Percentiles rank a stretch among this genome's conserved stretches.
Conservation (phyloP, 768 basidiomycete genomes). For the Suillus brevipes region DNA sequence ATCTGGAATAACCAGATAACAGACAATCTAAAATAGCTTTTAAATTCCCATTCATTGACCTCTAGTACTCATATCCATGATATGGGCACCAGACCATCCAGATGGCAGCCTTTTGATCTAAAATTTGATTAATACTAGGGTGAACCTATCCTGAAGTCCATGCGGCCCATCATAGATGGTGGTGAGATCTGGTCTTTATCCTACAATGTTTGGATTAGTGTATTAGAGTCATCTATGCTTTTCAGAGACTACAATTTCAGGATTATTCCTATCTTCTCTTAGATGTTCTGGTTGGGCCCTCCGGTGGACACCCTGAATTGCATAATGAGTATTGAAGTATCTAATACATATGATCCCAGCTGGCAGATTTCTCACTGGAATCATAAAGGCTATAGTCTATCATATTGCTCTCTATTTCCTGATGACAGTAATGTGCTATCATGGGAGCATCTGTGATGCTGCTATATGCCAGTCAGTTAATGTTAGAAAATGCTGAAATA, state of each 20-base stretch:
- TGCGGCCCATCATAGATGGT: neutral
- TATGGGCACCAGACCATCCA: neutral
- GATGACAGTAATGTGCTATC: neutral
- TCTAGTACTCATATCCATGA: neutral
- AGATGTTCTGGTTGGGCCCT: constrained; percentile 14
- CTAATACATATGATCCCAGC: constrained; percentile 1
- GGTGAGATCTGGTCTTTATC: constrained; percentile 9
- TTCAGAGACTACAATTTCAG: constrained; percentile 14
- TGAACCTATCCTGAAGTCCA: constrained; percentile 9
- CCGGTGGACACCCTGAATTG: neutral
- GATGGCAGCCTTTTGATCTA: constrained; percentile 2
- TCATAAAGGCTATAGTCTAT: neutral
- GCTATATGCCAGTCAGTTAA: constrained; percentile 3
- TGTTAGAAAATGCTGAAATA: neutral
- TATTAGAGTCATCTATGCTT: neutral
- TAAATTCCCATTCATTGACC: constrained; percentile 3
- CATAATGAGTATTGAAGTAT: neutral
- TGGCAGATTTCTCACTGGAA: constrained; percentile 4
- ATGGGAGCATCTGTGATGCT: constrained; percentile 4
- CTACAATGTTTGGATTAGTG: too few species aligned
- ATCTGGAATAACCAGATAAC: rapidly evolving
- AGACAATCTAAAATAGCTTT: neutral
- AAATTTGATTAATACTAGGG: constrained; percentile 6
- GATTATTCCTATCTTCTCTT: constrained; percentile 1
- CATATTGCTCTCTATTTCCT: neutral